Base-by-base conservation (phyloP, 2,329 filamentous ascomycete genomes). In the Colletotrichum trifolii region DNA sequence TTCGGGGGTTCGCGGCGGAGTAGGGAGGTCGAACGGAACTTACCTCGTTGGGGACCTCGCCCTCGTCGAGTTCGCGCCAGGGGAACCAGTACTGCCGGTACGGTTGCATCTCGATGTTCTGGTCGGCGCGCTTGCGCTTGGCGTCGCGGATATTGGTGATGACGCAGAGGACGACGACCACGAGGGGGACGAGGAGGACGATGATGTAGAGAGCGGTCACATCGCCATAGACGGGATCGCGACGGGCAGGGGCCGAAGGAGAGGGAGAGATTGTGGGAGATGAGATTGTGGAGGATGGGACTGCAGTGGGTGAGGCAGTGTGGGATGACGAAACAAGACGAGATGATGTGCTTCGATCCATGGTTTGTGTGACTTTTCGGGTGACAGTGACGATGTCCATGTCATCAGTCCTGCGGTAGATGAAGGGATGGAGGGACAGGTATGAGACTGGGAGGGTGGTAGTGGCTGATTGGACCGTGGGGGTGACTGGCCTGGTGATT, bases 101-200 rank as follows among this genome's bases (percentile, higher is more conserved):
- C 9, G 47, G 12, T 33, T 61, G 60, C 55, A 69, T 59, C 65
- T 69, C 67, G 9, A 69, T 60, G 33, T 68, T 60, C 17, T 39
- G 9, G 42, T 53, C 13, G 12, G 12, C 6, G 17, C 36, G 49
- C 45, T 15, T 34, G 53, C 60, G 59, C 13, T 13, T 35, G 54
- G 45, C 35, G 11, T 67, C 54, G 36, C 15, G 53, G 60, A 17
- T 11, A 56, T 49, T 54, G 4, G 49, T 15, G 43, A 35, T 48
- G 39, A 59, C 34, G 13, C 42, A 43, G 11, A 68, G 10, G 52
- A 39, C 11, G 10, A 59, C 9, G 35, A 68, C 52, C 34, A 56
- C 13, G 17, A 67, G 33, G n/a, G 67, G 67, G 34, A 68, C 46
- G 42, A 62, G 40, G 36, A 59, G 48, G 42, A 69, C 17, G 43